Conservation (phyloP, 768 basidiomycete species). For the Mycena capillaripes region DNA sequence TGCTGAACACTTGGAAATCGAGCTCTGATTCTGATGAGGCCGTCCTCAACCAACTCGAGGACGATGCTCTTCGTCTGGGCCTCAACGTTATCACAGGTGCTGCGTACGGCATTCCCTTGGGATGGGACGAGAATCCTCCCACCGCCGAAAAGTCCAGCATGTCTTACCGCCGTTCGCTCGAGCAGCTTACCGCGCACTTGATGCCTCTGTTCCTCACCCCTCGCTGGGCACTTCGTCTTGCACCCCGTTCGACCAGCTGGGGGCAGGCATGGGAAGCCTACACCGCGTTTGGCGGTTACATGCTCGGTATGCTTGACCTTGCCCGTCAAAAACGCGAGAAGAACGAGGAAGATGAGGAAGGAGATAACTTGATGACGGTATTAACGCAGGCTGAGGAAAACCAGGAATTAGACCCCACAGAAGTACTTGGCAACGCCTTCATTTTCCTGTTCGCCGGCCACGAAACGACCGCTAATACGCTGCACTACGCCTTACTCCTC, state of each 20-base stretch:
- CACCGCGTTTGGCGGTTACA: slow-evolving; percentile 31
- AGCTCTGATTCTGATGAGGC: not conserved
- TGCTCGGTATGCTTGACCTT: slow-evolving; percentile 27
- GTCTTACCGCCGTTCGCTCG: slow-evolving; percentile 24
- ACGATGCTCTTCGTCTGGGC: slow-evolving; percentile 20
- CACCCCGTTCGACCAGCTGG: not conserved
- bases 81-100: slow-evolving; percentile 28
- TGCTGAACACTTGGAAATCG: slow-evolving; percentile 19
- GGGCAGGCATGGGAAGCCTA: slow-evolving; percentile 32
- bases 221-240: slow-evolving; percentile 13
- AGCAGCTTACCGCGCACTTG: slow-evolving; percentile 27
- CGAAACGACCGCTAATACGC: slow-evolving; percentile 31
- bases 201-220: slow-evolving; percentile 29
- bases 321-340: not conserved
- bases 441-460: slow-evolving; percentile 28
- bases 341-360: not conserved
- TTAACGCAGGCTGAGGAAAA: slow-evolving; percentile 14
- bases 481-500: slow-evolving; percentile 33
- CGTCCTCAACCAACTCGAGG: not conserved
- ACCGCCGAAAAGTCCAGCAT: not conserved
- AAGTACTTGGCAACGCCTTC: slow-evolving; percentile 30
- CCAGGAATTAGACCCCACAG: slow-evolving; percentile 5
- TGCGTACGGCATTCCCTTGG: slow-evolving; percentile 25
- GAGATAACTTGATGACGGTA: slow-evolving; percentile 27
- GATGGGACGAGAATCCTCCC: slow-evolving; percentile 19